Conservation (phyloP, 805 yeast species). For the Yarrowia sp. region DNA sequence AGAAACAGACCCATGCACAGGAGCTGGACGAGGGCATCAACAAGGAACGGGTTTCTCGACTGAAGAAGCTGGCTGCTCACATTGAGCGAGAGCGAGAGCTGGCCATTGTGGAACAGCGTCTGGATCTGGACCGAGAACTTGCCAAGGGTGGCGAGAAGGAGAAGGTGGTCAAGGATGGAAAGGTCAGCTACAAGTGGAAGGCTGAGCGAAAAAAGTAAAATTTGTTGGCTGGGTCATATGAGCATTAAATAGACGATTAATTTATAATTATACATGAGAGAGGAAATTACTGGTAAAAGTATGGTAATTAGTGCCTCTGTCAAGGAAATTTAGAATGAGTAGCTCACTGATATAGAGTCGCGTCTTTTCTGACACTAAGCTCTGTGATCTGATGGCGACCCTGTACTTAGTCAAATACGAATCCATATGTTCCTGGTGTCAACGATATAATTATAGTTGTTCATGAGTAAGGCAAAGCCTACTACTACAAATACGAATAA, state of each 20-base stretch:
- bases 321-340: no score
- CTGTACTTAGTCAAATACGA: no score
- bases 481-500: no score
- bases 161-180: constrained; percentile 67
- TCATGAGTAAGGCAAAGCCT: no score
- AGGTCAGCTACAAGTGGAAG: constrained; percentile 77
- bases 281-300: not conserved
- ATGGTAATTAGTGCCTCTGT: no score
- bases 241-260: constrained; percentile 23
- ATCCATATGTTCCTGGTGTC: no score
- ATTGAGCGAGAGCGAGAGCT: constrained; percentile 69
- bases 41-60: constrained; percentile 42
- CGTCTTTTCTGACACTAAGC: no score
- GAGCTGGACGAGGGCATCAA: constrained; percentile 36
- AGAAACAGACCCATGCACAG: constrained; percentile 26
- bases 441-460: no score
- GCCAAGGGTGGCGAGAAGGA: constrained; percentile 89
- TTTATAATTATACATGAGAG: not conserved
- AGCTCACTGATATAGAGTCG: no score
- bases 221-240: not conserved
- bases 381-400: no score
- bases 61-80: constrained; percentile 57
- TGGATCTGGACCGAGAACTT: constrained; percentile 76
- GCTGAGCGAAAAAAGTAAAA: constrained; percentile 44
- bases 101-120: constrained; percentile 60